Base-by-base conservation (phyloP, 2,329 filamentous ascomycete genomes). In the Fusarium hainanense region DNA sequence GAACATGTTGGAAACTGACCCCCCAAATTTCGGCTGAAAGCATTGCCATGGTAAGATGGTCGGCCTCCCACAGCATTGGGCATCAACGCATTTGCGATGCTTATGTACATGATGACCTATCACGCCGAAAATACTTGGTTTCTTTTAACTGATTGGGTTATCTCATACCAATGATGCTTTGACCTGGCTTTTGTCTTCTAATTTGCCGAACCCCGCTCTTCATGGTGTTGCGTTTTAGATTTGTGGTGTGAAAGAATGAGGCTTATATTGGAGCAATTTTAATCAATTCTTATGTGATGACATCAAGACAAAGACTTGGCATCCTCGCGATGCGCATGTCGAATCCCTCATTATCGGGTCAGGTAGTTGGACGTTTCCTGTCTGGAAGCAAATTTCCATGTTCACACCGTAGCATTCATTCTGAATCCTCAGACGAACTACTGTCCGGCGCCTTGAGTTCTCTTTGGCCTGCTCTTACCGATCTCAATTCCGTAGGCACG, bases 1-100 rank as follows among this genome's bases (percentile, higher is more conserved):
- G 32, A 51, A 10, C 10, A 13, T 10, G 9, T 23, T 6, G 18
- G 13, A 9, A 10, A 6, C 13, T 18, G 4, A 18, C n/a, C 14
- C 4, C 6, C 6, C 32, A 34, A 27, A 37, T 55, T 18, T 23
- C 28, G 25, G 16, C 18, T 51, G 18, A 9, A 14, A 42, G 18
- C 12, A 12, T 13, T 1, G 5, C 32, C 25, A 16, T 42, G 32
- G 8, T n/a, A 32, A 40, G 14, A 23, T 41, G 43, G 16, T 12
- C 18, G 49, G 56, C 56, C 56, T 55, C 56, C 56, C 18, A 30
- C 56, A 55, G 30, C 7, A 12, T 58, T 28, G 14, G 49, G 56
- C 40, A 58, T 46, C 40, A 44, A 55, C 0, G 14, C 20, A 41
- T 50, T 30, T 23, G 13, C 23, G 23, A 16, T 6, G 4, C 44